These are phyloP conservation scores for Neocallimastix lanati DNA, from an alignment of 192 early-diverging fungal species.

Conservation along the genomic window DNA sequence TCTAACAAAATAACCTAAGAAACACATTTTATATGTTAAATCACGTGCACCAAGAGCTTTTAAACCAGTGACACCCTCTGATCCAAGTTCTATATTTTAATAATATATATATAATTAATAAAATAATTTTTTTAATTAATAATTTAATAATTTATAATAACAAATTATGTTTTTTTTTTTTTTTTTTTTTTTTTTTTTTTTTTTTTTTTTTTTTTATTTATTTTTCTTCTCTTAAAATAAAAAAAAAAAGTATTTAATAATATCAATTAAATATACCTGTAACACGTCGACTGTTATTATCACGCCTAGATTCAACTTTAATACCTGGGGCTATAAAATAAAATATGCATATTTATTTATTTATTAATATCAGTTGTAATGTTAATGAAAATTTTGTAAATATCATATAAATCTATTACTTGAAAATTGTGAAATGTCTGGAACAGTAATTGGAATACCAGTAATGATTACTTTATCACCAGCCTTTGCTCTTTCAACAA, in stretches of 20 bases:
- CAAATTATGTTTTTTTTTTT: too few relatives aligned
- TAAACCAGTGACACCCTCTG: conserved; percentile 67
- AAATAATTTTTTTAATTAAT: too few relatives aligned
- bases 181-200: too few relatives aligned
- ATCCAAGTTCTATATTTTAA: conserved; percentile 35
- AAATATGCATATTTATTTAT: too few relatives aligned
- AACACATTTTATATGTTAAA: conserved; percentile 79
- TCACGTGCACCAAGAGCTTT: conserved; percentile 79
- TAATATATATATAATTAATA: too few relatives aligned
- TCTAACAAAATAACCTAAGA: conserved; percentile 67
- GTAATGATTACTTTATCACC: conserved; percentile 81
- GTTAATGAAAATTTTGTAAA: too few relatives aligned
- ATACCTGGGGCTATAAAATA: not conserved
- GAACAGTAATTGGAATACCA: conserved; percentile 77
- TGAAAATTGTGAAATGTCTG: conserved; percentile 69
- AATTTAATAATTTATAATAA: too few relatives aligned
- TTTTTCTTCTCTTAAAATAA: too few relatives aligned
- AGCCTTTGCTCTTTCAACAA: conserved; percentile 87
- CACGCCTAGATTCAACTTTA: not conserved
- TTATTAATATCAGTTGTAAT: too few relatives aligned
- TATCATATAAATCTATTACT: conserved; percentile 10
- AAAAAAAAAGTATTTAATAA: not conserved
- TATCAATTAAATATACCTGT: not conserved
- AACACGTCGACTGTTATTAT: not conserved
- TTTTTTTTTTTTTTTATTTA: too few relatives aligned